Conservation (phyloP, 345 rosid genomes). For the Rhodamnia rubescens region DNA sequence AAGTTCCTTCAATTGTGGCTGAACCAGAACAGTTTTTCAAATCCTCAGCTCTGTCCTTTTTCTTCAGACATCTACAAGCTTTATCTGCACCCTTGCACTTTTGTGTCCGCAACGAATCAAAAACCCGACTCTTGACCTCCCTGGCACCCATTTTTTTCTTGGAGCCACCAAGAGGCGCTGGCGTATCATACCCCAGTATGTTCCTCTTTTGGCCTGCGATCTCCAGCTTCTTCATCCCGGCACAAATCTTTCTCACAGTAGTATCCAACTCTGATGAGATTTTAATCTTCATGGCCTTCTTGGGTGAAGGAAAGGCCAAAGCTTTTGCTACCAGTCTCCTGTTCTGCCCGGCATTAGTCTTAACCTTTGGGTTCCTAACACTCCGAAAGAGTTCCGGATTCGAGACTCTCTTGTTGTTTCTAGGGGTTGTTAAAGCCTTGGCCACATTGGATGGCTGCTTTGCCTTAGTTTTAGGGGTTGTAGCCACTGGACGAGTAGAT, state of each 20-base stretch:
- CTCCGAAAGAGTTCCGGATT: conserved; percentile 49
- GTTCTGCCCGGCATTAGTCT: conserved; percentile 20
- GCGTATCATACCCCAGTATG: conserved; percentile 12
- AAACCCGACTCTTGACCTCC: conserved; percentile 90
- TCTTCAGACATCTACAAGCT: conserved; percentile 21
- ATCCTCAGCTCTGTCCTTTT: conserved; percentile 12
- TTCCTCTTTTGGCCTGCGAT: conserved; percentile 30
- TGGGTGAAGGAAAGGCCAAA: conserved; percentile 76
- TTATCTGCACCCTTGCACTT: conserved; percentile 21
- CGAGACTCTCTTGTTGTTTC: conserved; percentile 29
- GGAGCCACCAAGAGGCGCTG: conserved; percentile 17
- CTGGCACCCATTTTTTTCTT: conserved; percentile 40
- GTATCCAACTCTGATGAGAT: conserved; percentile 37
- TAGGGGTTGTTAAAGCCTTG: conserved; percentile 55
- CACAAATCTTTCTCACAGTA: conserved; percentile 38
- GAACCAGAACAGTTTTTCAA: not conserved
- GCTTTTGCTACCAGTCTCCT: conserved; percentile 45
- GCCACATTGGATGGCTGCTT: conserved; percentile 15
- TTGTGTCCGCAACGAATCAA: conserved; percentile 36
- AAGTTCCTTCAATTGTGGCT: conserved; percentile 6
- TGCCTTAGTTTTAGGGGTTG: conserved; percentile 38
- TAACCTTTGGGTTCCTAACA: conserved; percentile 45
- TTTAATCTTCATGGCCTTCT: conserved; percentile 46
- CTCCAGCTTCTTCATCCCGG: conserved; percentile 65
- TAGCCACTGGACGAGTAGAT: conserved; percentile 8